Base-by-base conservation (phyloP, 768 basidiomycete genomes). In the Lactifluus hygrophoroides region DNA sequence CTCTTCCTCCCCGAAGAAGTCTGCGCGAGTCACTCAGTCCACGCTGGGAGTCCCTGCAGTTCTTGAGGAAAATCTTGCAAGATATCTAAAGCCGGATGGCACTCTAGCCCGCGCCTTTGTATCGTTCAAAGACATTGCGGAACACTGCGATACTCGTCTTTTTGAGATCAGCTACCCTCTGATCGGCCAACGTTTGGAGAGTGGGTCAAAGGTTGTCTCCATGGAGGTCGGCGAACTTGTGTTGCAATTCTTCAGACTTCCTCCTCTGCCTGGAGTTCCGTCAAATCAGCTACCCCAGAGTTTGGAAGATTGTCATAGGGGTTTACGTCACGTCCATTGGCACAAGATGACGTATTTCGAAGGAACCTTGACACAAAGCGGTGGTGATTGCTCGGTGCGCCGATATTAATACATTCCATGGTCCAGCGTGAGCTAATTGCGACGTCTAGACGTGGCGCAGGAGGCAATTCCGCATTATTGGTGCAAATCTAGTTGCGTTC, bases 331-430 rank as follows among this genome's bases (percentile, higher is more conserved):
- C 66, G 85, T 92, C 56, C 86, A 87, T 37, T 96, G 93, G 94
- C 93, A 95, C 67, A 94, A 94, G 74, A 81, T 87, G 63, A 90
- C 92, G 21, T 94, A 95, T 72, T 91, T 90, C 72, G 89, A 96
- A 71, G 93, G 95, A 27, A 85, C 84, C 0, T 71, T 98, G 63
- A 98, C 95, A 14, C 95, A 98, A 75, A 82, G 79, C 62, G 95
- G 95, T 16, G 95, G 94, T 10, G 95, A 95, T 69, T 96, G 94
- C 69, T 78, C 75, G 61, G 94, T 96, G 72, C 69, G 90, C n/a
- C 21, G 32, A 44, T 11, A 5, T 9, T 25, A 38, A 44, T 25
- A n/a, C 43, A 19, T 2, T 57, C 19, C 50, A 35, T 32, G 19
- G 9, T 49, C n/a, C 3, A 17, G 14, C 11, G 27, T 35, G 19